phyloP scores from a whole-genome alignment of 2,329 filamentous ascomycete genomes.

The Penicillium sp. region DNA sequence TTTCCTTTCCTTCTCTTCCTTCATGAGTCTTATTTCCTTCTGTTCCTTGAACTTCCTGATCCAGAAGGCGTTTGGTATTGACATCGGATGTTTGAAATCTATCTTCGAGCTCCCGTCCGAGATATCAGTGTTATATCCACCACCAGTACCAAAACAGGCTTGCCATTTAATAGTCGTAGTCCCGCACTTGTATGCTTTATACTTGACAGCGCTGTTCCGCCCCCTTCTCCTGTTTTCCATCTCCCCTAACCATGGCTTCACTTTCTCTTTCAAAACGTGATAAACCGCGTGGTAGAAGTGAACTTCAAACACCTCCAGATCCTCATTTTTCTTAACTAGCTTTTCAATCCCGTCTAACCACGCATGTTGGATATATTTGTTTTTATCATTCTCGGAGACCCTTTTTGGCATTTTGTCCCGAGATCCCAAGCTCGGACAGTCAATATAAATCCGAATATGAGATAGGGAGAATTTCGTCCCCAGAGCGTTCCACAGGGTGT shows the following conservation, averaged over 20 bases:
- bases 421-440: neutral
- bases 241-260: neutral
- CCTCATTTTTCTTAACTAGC: neutral
- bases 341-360: neutral
- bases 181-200: neutral
- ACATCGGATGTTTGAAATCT: neutral
- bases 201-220: neutral
- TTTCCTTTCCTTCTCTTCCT: neutral
- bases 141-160: neutral
- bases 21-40: neutral
- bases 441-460: neutral
- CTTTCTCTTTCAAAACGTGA: neutral
- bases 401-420: neutral
- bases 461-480: neutral
- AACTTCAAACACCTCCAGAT: neutral
- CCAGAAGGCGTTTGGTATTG: neutral
- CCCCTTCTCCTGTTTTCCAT: neutral
- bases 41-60: neutral
- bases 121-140: neutral
- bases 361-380: neutral
- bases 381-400: neutral
- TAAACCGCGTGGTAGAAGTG: neutral
- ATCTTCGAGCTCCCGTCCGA: slow-evolving; percentile 1
- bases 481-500: neutral
- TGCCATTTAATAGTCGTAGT: neutral